phyloP scores from a whole-genome alignment of 2,329 filamentous ascomycete species.

The Onygena corvina region DNA sequence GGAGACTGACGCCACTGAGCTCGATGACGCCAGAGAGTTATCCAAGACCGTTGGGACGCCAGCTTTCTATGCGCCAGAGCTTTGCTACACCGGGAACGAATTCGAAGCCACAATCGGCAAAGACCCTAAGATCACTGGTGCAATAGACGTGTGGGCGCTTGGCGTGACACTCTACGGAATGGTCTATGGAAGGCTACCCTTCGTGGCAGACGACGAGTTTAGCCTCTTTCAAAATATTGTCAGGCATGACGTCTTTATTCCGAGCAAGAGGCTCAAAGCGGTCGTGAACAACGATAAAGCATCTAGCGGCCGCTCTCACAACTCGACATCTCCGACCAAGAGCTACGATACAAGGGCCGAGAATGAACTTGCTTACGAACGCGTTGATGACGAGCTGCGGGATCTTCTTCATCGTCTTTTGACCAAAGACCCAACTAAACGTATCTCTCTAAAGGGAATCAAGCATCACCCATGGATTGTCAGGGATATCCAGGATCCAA shows the following conservation, averaged over 20 bases:
- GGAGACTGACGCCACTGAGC: slow-evolving; percentile 71
- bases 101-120: slow-evolving; percentile 42
- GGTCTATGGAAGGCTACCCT: slow-evolving; percentile 85
- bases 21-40: slow-evolving; percentile 89
- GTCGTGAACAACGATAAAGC: slow-evolving; percentile 34
- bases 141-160: slow-evolving; percentile 95
- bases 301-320: slow-evolving; percentile 20
- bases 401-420: slow-evolving; percentile 72
- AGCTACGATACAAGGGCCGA: slow-evolving; percentile 54
- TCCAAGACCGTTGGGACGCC: slow-evolving; percentile 96
- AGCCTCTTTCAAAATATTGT: slow-evolving; percentile 86
- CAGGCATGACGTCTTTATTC: slow-evolving; percentile 83
- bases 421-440: slow-evolving; percentile 74
- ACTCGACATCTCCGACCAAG: slow-evolving; percentile 40
- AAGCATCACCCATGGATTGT: slow-evolving; percentile 91
- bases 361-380: slow-evolving; percentile 71
- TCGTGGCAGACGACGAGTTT: slow-evolving; percentile 81
- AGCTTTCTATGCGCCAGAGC: slow-evolving; percentile 91
- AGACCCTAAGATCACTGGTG: slow-evolving; percentile 65
- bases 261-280: slow-evolving; percentile 66
- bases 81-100: slow-evolving; percentile 76
- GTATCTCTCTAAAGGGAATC: slow-evolving; percentile 81
- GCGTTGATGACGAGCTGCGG: slow-evolving; percentile 64
- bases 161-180: slow-evolving; percentile 94
- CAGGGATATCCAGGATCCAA: slow-evolving; percentile 59